Evolutionary conservation across 208 protist genomes (phyloP).

Genomic region (Phytomonas sp.): DNA sequence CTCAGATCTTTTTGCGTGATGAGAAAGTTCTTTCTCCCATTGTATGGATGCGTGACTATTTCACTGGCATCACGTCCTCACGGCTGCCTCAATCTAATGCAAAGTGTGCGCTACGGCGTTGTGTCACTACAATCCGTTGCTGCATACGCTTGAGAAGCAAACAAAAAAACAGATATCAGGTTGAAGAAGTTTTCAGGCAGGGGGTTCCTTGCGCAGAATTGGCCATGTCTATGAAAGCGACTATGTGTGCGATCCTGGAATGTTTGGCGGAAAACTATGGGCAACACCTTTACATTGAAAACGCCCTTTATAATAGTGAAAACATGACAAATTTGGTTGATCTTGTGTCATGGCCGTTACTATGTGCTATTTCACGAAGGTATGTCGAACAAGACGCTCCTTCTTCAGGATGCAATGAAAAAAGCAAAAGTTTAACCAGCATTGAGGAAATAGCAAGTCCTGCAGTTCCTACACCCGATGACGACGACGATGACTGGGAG

Average conservation of each 20-base stretch:
- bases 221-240: constrained; percentile 14
- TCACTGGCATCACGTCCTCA: not conserved
- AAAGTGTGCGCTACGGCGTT: not conserved
- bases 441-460: not conserved
- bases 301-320: constrained; percentile 35
- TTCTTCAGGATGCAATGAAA: not conserved
- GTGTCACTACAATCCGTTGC: not conserved
- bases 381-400: not conserved
- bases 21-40: not conserved
- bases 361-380: constrained; percentile 13
- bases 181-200: not conserved
- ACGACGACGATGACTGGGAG: constrained; percentile 30
- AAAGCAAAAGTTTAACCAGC: not conserved
- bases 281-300: constrained; percentile 17
- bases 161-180: not conserved
- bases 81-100: not conserved
- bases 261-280: constrained; percentile 35
- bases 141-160: not conserved
- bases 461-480: constrained; percentile 12
- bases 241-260: constrained; percentile 24
- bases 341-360: constrained; percentile 33
- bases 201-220: not conserved
- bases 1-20: not conserved
- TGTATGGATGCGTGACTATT: not conserved
- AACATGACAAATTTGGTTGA: constrained; percentile 31